Conservation (phyloP, 148 eudicot species). For the Rhododendron mucronatum region DNA sequence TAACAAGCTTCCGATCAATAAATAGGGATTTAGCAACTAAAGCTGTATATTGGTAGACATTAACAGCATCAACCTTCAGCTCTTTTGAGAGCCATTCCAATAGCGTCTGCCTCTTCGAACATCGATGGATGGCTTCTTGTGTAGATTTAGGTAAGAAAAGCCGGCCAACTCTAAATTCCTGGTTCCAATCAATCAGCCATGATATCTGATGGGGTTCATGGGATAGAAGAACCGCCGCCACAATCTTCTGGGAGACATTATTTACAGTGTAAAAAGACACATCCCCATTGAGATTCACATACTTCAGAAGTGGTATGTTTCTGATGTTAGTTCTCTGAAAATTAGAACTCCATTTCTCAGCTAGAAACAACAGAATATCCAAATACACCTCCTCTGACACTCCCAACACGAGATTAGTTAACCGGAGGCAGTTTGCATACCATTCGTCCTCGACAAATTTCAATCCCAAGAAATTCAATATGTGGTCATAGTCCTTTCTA, state of each 20-base stretch:
- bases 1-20: slow-evolving; percentile 6
- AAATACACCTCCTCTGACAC: slow-evolving; percentile 37
- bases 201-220: not conserved
- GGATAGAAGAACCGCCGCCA: slow-evolving; percentile 6
- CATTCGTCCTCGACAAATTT: slow-evolving; percentile 37
- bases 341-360: slow-evolving; percentile 35
- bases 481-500: slow-evolving; percentile 26
- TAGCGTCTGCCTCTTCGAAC: slow-evolving; percentile 8
- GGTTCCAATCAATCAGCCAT: slow-evolving; percentile 32
- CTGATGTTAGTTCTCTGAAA: slow-evolving; percentile 29
- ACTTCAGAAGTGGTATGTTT: slow-evolving; percentile 44
- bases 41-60: slow-evolving; percentile 10
- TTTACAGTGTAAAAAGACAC: slow-evolving; percentile 28
- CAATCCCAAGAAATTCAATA: slow-evolving; percentile 46
- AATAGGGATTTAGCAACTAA: not conserved
- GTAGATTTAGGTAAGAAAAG: slow-evolving; percentile 14
- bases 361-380: slow-evolving; percentile 46
- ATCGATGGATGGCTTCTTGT: slow-evolving; percentile 16
- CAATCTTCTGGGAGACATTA: not conserved
- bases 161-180: slow-evolving; percentile 8
- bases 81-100: slow-evolving; percentile 21
- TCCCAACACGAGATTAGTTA: slow-evolving; percentile 46
- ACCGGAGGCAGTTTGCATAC: slow-evolving; percentile 58
- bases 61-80: slow-evolving; percentile 12
- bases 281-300: slow-evolving; percentile 27